Conservation (phyloP, 257 asterid species). For the Jacaranda mimosifolia region DNA sequence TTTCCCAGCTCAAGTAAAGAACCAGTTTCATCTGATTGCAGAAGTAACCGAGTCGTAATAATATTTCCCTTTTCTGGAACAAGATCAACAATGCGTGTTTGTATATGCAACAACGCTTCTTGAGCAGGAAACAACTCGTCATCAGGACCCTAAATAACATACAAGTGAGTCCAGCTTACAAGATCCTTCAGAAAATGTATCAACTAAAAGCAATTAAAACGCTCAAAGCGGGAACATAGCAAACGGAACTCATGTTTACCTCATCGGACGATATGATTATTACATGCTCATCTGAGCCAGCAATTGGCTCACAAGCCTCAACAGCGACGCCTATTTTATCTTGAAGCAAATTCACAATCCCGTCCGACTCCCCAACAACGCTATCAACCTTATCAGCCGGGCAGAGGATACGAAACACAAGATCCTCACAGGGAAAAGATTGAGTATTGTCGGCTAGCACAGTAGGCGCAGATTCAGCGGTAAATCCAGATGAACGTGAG, state of each 20-base stretch:
- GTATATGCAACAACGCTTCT: constrained; percentile 97
- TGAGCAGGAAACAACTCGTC: constrained; percentile 98
- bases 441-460: constrained; percentile 55
- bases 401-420: constrained; percentile 90
- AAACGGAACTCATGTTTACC: constrained; percentile 47
- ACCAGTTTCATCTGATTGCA: constrained; percentile 80
- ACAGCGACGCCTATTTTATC: constrained; percentile 81
- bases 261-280: constrained; percentile 82
- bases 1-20: constrained; percentile 66
- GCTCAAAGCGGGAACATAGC: neutral
- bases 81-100: constrained; percentile 85
- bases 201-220: neutral
- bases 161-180: constrained; percentile 40
- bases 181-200: neutral
- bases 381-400: constrained; percentile 73
- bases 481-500: constrained; percentile 66
- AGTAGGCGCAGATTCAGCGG: constrained; percentile 59
- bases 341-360: constrained; percentile 85
- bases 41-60: constrained; percentile 74
- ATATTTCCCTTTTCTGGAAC: constrained; percentile 80
- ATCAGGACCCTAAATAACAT: constrained; percentile 79
- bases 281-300: constrained; percentile 73
- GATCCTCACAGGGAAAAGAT: constrained; percentile 62
- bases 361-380: constrained; percentile 80
- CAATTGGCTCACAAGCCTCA: constrained; percentile 65